phyloP scores from a whole-genome alignment of 2,329 filamentous ascomycete species.

The Ceratocystis papillata region DNA sequence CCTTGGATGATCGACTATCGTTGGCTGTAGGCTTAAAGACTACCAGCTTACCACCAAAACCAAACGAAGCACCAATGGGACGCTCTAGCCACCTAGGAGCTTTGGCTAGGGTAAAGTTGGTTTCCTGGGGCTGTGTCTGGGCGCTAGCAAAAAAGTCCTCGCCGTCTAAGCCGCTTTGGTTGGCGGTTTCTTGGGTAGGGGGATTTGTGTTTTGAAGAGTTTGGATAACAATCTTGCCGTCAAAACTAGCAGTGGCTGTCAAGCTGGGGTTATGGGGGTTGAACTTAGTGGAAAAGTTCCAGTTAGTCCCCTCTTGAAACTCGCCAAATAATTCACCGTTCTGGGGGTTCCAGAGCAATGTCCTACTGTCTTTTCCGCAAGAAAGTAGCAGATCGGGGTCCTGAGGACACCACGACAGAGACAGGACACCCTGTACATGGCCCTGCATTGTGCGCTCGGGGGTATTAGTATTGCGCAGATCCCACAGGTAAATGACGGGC shows the following conservation, averaged over 20 bases:
- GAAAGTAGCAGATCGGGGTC: slow-evolving; percentile 83
- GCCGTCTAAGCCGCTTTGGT: slow-evolving; percentile 64
- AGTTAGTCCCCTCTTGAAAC: slow-evolving; percentile 96
- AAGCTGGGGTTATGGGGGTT: slow-evolving; percentile 87
- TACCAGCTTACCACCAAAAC: slow-evolving; percentile 87
- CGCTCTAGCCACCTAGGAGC: slow-evolving; percentile 85
- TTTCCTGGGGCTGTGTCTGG: slow-evolving; percentile 79
- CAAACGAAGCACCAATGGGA: slow-evolving; percentile 78
- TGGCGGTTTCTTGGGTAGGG: slow-evolving; percentile 54
- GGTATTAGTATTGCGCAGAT: slow-evolving; percentile 88
- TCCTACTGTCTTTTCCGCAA: slow-evolving; percentile 92
- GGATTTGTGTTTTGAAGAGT: slow-evolving; percentile 89
- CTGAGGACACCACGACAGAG: slow-evolving; percentile 88
- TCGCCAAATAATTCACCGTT: slow-evolving; percentile 81
- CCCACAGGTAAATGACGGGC: slow-evolving; percentile 85
- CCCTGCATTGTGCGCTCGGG: slow-evolving; percentile 79
- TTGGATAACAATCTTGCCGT: slow-evolving; percentile 89
- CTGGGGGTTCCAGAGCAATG: slow-evolving; percentile 90
- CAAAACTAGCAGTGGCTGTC: slow-evolving; percentile 90
- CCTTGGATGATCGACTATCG: slow-evolving; percentile 59
- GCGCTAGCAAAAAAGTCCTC: slow-evolving; percentile 96
- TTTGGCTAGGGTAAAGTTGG: slow-evolving; percentile 74
- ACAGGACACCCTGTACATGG: slow-evolving; percentile 90
- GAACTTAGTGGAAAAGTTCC: slow-evolving; percentile 93
- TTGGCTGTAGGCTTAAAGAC: slow-evolving; percentile 51